A percentile compares a stretch with the other conserved stretches of the same genome.
Evolutionary conservation across 2,329 filamentous ascomycete species (phyloP).

Genomic region (Botrytis galanthina): DNA sequence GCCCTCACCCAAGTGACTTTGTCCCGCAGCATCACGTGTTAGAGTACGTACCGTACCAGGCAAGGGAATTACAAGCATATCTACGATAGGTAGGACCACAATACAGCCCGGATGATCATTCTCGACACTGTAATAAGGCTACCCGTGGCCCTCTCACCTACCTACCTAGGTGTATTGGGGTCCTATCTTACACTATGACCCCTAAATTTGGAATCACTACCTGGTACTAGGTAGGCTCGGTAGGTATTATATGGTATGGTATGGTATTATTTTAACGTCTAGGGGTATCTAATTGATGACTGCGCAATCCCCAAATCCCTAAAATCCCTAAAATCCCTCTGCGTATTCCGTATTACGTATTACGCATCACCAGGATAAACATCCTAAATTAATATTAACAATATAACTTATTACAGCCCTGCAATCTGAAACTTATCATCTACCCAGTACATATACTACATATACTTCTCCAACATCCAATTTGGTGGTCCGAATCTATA

Average conservation of each 20-base stretch:
- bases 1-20: not conserved
- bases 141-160: too few relatives aligned
- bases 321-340: not conserved
- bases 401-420: not conserved
- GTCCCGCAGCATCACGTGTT: slow-evolving; percentile 5
- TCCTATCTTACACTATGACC: not conserved
- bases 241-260: too few relatives aligned
- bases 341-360: too few relatives aligned
- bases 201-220: not conserved
- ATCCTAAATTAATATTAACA: not conserved
- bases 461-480: not conserved
- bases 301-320: not conserved
- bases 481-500: not conserved
- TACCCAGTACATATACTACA: too few relatives aligned
- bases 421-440: not conserved
- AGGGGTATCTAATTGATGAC: not conserved
- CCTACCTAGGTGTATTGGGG: not conserved
- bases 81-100: too few relatives aligned
- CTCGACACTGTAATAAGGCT: too few relatives aligned
- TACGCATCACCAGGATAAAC: not conserved
- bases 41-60: not conserved
- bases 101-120: too few relatives aligned
- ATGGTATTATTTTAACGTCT: too few relatives aligned
- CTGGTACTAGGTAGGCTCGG: too few relatives aligned
- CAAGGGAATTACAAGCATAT: not conserved